Conservation (phyloP, 192 early-diverging fungal genomes). For the Umbelopsis sp. region DNA sequence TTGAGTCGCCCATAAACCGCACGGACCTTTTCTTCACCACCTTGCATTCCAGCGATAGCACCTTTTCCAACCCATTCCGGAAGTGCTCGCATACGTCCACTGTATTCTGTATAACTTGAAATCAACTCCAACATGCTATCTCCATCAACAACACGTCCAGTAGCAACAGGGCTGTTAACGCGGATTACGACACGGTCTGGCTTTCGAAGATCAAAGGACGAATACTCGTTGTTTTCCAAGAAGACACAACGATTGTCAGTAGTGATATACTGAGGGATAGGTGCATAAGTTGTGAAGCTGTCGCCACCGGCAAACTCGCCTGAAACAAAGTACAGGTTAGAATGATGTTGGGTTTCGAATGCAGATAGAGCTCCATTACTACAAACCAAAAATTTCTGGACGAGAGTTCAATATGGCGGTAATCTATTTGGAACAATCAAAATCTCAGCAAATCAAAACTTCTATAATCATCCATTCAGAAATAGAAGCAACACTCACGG, state of each 20-base stretch:
- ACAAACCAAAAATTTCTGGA: slow-evolving; percentile 22
- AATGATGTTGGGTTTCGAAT: not conserved
- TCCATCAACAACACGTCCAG: slow-evolving; percentile 38
- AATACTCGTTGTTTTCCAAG: slow-evolving; percentile 40
- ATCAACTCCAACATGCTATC: slow-evolving; percentile 34
- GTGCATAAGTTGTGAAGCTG: slow-evolving; percentile 37
- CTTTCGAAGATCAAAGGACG: slow-evolving; percentile 37
- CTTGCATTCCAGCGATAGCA: slow-evolving; percentile 39
- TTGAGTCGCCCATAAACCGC: slow-evolving; percentile 24
- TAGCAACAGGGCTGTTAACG: slow-evolving; percentile 15
- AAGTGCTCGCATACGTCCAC: slow-evolving; percentile 37
- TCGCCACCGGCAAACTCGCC: slow-evolving; percentile 27
- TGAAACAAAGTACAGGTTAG: not conserved
- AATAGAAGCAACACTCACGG: slow-evolving; percentile 21
- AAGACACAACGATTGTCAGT: slow-evolving; percentile 35
- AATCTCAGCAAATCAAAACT: too few relatives aligned
- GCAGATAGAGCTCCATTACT: not conserved
- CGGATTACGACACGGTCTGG: slow-evolving; percentile 35
- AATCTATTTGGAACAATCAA: not conserved
- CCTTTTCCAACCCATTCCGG: slow-evolving; percentile 42
- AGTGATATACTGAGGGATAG: slow-evolving; percentile 41
- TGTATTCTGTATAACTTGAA: slow-evolving; percentile 40
- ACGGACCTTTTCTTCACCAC: slow-evolving; percentile 37
- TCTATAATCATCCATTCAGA: not conserved
- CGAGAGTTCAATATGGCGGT: slow-evolving; percentile 25